Evolutionary conservation across 2,329 filamentous ascomycete genomes (phyloP).

Genomic region (Cryphonectria naterciae): DNA sequence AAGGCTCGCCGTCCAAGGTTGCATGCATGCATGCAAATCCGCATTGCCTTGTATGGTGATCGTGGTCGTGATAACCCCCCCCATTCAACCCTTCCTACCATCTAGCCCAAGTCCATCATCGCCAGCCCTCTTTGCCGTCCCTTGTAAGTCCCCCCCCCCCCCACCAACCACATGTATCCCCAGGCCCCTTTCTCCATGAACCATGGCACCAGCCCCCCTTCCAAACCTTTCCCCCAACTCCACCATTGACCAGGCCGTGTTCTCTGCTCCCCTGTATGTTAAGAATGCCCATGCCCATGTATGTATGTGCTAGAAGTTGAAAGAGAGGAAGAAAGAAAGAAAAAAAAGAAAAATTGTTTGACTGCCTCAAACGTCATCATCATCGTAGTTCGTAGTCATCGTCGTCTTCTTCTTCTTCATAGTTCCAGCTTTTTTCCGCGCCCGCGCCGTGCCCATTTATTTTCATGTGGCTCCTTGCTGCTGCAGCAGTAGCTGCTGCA

Average conservation of each 20-base stretch:
- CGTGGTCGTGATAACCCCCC: background rate
- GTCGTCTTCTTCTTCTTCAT: background rate
- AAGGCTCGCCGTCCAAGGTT: background rate
- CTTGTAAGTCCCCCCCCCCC: too few relatives aligned
- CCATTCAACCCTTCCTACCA: background rate
- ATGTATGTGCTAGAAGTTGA: background rate
- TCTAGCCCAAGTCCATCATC: background rate
- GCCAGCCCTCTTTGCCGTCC: background rate
- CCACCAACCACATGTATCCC: background rate
- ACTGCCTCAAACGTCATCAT: conserved; percentile 11
- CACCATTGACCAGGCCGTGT: background rate
- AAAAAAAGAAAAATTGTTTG: background rate
- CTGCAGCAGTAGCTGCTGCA: background rate
- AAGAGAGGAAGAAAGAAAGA: background rate
- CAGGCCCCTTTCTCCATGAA: background rate
- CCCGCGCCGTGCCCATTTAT: background rate
- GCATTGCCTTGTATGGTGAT: background rate
- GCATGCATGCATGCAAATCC: background rate
- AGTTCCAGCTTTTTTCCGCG: background rate
- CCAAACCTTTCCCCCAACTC: background rate
- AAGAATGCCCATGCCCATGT: background rate
- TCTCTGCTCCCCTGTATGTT: background rate
- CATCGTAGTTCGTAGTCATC: conserved; percentile 23
- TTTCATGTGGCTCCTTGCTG: background rate
- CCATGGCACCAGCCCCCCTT: background rate